Evolutionary conservation across 176 grass and related monocot genomes (phyloP).

Genomic region (Raddia distichophylla): DNA sequence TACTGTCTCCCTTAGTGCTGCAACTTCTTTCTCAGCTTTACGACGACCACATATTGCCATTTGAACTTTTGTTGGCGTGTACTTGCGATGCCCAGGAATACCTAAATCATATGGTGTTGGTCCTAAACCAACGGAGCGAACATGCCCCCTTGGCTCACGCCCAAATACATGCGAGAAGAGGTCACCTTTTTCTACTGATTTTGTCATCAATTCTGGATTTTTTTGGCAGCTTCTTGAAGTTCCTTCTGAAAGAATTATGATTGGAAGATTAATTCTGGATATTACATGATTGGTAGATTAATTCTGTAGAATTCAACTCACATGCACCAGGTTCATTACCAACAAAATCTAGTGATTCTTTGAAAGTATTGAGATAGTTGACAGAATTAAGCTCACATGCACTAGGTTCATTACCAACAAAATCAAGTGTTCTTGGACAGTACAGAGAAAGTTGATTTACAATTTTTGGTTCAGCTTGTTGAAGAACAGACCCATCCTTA

Average conservation of each 20-base stretch:
- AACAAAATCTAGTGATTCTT: too few relatives aligned
- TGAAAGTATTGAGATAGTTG: too few relatives aligned
- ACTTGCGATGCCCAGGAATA: not conserved
- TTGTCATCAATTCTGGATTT: not conserved
- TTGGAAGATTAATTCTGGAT: not conserved
- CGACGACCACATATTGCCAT: too few relatives aligned
- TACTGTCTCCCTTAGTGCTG: too few relatives aligned
- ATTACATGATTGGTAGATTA: too few relatives aligned
- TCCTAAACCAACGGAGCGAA: not conserved
- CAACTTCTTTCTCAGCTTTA: too few relatives aligned
- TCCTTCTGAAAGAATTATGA: not conserved
- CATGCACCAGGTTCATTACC: too few relatives aligned
- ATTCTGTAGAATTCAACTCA: too few relatives aligned
- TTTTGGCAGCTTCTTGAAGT: not conserved
- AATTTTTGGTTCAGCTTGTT: not conserved
- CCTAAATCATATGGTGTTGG: not conserved
- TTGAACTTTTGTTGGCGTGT: too few relatives aligned
- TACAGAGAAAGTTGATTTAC: not conserved
- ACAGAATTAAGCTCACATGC: too few relatives aligned
- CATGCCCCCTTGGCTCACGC: not conserved
- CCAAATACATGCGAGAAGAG: not conserved
- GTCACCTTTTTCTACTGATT: not conserved
- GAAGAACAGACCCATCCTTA: not conserved
- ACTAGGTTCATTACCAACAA: too few relatives aligned
- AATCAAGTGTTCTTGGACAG: too few relatives aligned